Evolutionary conservation across 192 early-diverging fungal species (phyloP), one percentile per base, ranked within the genome.

Genomic region (Coemansia sp.): DNA sequence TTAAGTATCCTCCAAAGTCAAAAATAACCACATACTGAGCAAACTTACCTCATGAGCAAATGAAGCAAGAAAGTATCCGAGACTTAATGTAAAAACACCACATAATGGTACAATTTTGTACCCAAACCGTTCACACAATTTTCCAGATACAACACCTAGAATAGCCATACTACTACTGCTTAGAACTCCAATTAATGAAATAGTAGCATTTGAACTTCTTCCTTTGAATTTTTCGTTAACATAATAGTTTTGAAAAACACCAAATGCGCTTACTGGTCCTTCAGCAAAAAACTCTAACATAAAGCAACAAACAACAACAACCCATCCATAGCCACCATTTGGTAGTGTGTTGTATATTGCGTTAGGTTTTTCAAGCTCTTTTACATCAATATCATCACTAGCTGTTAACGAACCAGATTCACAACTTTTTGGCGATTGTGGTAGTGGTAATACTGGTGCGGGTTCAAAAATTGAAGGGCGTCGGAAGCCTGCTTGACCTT

Each of bases 301-400:
- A 57, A 83, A 83, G 50, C 76, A 72, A 51, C 81, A 83, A 5
- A 67, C 76, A 51, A 78, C 76, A 24, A 83, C 68, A 5, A 83
- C 69, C 81, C 81, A 83, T 1, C 81, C 81, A 51, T 83, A 83
- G 0, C 81, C 81, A 10, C 81, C 81, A 31, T 83, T 72, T 7
- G 81, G 76, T 5, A 75, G 73, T 39, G 70, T 59, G 21, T 25
- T 58, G 23, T 69, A 76, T 8, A 9, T 31, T 11, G 60, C 9
- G 5, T 33, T 25, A 17, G 64, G 63, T 46, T 81, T 81, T 27
- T 66, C 59, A 11, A 32, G 52, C 30, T 27, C 27, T 4, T 25
- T 55, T 2, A 30, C 24, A 10, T 62, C 62, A 21, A 51, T 59
- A 17, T 36, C 57, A 51, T 63, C 56, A 46, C 68, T 71, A 14